Base-by-base conservation (phyloP, 2,329 filamentous ascomycete genomes). In the Penicillium sp. region DNA sequence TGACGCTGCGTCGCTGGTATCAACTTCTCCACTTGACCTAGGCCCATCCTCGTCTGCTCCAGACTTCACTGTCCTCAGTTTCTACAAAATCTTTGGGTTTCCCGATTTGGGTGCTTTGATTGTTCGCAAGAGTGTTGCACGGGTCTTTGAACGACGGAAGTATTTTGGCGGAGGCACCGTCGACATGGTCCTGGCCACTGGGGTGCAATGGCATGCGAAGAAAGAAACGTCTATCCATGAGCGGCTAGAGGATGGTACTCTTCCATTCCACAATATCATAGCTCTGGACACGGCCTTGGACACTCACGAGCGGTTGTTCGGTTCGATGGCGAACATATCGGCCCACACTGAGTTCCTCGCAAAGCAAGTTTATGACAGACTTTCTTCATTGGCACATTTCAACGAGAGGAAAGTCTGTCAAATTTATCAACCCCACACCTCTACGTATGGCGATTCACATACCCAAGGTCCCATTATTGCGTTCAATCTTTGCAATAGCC, bases 41-140 rank as follows among this genome's bases (percentile, higher is more conserved):
- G 79, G 83, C 52, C 75, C 89, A 61, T 63, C 80, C 0, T 75
- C 78, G 0, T 68, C 74, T 0, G 85, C 88, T 0, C 89, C 93
- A 1, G 93, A 97, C 70, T 97, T 97, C 62, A 87, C 85, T 0
- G 88, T 90, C 0, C 67, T 97, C 40, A 97, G 92, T 71, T 86
- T 97, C 60, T 95, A 97, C 77, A 99, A 97, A 72, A 92, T 97
- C n/a, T 97, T 97, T 71, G 93, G 94, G 1, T 97, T 97, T 61
- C 93, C 93, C 0, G 90, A 97, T 68, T 78, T 97, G 2, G 93
- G 93, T 2, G 91, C 87, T 1, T 75, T 99, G 55, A 85, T 97
- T 31, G 85, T 97, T 13, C 85, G 88, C 40, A 91, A 90, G 63
- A 80, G 83, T 32, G 83, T 89, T 13, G 84, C 83, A 7, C 71